Evolutionary conservation across 768 basidiomycete genomes (phyloP), one percentile per base, ranked within the genome.

Genomic region (Piloderma croceum): DNA sequence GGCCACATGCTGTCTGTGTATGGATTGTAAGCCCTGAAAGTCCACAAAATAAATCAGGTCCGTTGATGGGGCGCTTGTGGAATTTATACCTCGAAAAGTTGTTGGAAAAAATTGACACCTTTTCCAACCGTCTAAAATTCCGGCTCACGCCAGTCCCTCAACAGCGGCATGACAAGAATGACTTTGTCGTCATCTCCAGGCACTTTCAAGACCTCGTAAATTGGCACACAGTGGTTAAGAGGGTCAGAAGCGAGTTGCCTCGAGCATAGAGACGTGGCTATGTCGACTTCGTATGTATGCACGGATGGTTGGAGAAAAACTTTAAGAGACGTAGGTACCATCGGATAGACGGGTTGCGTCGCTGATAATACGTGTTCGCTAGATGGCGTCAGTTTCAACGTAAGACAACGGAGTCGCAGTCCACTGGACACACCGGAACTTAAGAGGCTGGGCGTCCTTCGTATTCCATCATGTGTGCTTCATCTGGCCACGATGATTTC

Each of bases 81-180:
- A n/a, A n/a, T n/a, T n/a, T 17, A 21, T 33, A 48, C 47, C 39
- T 51, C 38, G 6, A 53, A 32, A 27, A 45, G 41, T 41, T 53
- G 52, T 9, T 38, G 27, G 25, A 47, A 23, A 9, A 43, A 41
- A 17, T 53, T 49, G 0, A 37, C n/a, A 25, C 42, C 23, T 24
- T 55, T 52, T n/a, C 32, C 41, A 13, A 48, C 23, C 12, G 21
- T 23, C 11, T 46, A 22, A 33, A 53, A 53, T 20, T 27, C 24
- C 4, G 49, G 38, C 6, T 21, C 13, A 20, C 19, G 15, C 23
- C 41, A 55, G 5, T 33, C 11, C 2, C 34, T 17, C 1, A 53
- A 43, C 7, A 48, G 31, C 4, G 53, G 49, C 47, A 51, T 51
- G 25, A 50, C 43, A 21, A 53, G 22, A 29, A 43, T 10, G 36